These are phyloP conservation scores for Calcarisporium arbuscula DNA, from an alignment of 2,329 filamentous ascomycete species.

Conservation along the genomic window DNA sequence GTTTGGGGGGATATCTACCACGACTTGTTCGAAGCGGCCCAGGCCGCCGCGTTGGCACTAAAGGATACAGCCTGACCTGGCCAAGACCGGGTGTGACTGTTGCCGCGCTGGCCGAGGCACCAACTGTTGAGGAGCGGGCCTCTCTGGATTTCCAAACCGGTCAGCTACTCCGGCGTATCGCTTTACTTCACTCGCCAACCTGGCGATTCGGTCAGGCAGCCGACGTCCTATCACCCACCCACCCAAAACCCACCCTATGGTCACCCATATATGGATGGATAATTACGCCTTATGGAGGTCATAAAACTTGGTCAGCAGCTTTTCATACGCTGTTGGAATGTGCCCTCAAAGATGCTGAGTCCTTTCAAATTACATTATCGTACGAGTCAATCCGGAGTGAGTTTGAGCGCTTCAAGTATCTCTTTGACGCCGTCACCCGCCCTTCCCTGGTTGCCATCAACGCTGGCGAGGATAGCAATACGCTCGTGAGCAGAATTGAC, in stretches of 20 bases:
- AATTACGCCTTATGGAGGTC: background rate
- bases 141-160: conserved; percentile 42
- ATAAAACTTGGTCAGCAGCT: conserved; percentile 43
- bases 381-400: conserved; percentile 49
- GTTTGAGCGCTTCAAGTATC: conserved; percentile 40
- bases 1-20: too few relatives aligned
- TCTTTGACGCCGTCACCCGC: conserved; percentile 45
- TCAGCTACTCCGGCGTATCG: conserved; percentile 37
- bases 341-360: conserved; percentile 53
- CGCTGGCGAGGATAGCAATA: conserved; percentile 41
- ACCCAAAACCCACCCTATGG: too few relatives aligned
- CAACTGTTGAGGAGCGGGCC: conserved; percentile 28
- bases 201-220: conserved; percentile 37
- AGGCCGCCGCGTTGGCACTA: too few relatives aligned
- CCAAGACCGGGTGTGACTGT: conserved; percentile 32
- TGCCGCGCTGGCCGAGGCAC: conserved; percentile 24
- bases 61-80: conserved; percentile 38
- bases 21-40: too few relatives aligned
- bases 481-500: conserved; percentile 30
- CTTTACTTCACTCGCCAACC: conserved; percentile 36
- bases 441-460: conserved; percentile 51
- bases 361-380: conserved; percentile 50
- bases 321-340: conserved; percentile 52
- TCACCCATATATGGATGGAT: too few relatives aligned
- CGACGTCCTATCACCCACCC: conserved; percentile 14